Conservation (phyloP, 257 asterid genomes). For the Solanum chiquidenum region DNA sequence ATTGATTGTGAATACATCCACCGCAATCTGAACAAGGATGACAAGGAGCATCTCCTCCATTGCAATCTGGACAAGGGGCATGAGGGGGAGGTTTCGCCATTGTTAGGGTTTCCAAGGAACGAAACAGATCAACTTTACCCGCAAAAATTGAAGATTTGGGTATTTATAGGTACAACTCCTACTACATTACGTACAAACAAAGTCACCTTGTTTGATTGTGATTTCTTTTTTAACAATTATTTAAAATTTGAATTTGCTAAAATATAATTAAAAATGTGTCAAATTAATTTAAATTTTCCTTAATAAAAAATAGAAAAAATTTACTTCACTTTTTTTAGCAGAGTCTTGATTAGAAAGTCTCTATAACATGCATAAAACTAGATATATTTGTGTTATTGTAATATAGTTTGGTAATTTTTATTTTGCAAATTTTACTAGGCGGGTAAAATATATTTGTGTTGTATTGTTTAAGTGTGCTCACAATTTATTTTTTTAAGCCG, state of each 20-base stretch:
- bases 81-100: not conserved
- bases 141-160: not conserved
- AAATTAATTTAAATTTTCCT: not conserved
- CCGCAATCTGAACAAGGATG: not conserved
- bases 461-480: not conserved
- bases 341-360: no score
- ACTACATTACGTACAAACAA: not conserved
- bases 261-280: not conserved
- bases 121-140: not conserved
- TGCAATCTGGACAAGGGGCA: not conserved
- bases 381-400: not conserved
- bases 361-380: not conserved
- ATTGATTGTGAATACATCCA: not conserved
- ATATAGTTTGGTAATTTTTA: not conserved
- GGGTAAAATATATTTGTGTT: not conserved
- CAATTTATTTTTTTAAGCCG: not conserved
- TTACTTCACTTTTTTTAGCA: not conserved
- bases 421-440: not conserved
- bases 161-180: not conserved
- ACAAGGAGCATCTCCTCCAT: not conserved
- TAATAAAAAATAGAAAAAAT: not conserved
- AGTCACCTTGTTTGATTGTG: not conserved
- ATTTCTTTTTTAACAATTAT: no score
- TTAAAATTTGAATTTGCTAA: no score
- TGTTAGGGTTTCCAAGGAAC: not conserved